phyloP scores from a whole-genome alignment of 352 stramenopile genomes.

The Phytophthora lateralis region DNA sequence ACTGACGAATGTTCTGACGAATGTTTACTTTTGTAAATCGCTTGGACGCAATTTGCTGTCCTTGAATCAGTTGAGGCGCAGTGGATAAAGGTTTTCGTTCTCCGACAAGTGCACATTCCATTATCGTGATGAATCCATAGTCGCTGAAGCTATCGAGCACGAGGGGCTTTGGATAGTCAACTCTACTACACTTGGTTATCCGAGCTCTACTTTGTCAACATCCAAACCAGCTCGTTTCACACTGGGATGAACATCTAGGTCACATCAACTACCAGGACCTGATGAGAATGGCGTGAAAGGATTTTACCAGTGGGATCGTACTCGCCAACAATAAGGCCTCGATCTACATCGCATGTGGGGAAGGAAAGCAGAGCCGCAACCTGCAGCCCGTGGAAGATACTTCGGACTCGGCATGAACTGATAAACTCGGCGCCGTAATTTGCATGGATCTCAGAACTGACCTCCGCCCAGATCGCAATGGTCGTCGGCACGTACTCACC shows the following conservation, averaged over 20 bases:
- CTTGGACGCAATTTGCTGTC: not conserved
- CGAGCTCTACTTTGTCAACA: not conserved
- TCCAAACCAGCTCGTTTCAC: not conserved
- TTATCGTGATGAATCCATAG: not conserved
- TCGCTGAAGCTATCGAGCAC: not conserved
- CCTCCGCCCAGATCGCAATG: conserved; percentile 1
- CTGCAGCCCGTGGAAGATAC: not conserved
- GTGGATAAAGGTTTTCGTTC: not conserved
- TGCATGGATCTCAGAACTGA: conserved; percentile 15
- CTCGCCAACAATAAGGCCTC: not conserved
- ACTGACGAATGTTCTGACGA: conserved; percentile 4
- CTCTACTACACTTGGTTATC: no score
- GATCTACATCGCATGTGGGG: conserved; percentile 4
- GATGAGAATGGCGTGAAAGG: not conserved
- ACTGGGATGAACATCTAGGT: not conserved
- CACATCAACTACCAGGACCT: not conserved
- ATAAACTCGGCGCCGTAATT: conserved; percentile 10
- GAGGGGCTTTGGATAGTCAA: not conserved
- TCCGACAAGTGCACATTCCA: not conserved
- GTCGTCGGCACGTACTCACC: conserved; percentile 10
- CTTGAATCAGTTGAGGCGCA: no score
- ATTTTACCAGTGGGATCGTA: not conserved
- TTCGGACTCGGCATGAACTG: conserved; percentile 7
- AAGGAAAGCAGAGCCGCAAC: conserved; percentile 6
- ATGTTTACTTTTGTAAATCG: not conserved